Conservation (phyloP, 129 eudicot species). For the Solidago caesia region DNA sequence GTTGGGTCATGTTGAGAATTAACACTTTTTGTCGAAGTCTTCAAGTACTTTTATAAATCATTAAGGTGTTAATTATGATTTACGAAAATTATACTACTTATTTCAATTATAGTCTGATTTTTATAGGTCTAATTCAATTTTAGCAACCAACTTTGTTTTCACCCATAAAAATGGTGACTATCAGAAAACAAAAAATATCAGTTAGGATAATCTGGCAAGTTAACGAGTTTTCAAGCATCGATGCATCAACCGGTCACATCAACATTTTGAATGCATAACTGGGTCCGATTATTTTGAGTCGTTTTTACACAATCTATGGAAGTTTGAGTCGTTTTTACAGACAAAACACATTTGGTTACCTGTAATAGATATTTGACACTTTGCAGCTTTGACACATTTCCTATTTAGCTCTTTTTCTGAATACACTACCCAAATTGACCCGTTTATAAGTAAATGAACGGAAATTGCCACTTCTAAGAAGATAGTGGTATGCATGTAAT, state of each 20-base stretch:
- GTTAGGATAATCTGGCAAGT: no score
- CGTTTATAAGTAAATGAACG: not conserved
- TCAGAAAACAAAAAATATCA: no score
- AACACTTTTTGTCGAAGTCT: not conserved
- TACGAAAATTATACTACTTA: no score
- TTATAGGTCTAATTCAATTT: no score
- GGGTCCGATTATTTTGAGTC: not conserved
- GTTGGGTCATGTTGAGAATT: not conserved
- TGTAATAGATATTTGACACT: not conserved
- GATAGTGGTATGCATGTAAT: conserved; percentile 6
- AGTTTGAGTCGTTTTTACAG: not conserved
- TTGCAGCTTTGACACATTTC: not conserved
- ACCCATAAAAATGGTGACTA: no score
- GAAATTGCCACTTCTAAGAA: not conserved
- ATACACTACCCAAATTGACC: not conserved
- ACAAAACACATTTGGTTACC: not conserved
- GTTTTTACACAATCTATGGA: not conserved
- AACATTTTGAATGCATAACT: no score
- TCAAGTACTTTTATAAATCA: not conserved
- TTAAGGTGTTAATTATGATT: no score
- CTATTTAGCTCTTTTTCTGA: not conserved
- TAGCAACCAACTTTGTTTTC: no score
- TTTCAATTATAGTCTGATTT: no score
- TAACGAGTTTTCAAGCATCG: no score
- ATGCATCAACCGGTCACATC: not conserved